Evolutionary conservation across 352 stramenopile genomes (phyloP), one percentile per base, ranked within the genome.

Genomic region (Globisporangium apiculatum): DNA sequence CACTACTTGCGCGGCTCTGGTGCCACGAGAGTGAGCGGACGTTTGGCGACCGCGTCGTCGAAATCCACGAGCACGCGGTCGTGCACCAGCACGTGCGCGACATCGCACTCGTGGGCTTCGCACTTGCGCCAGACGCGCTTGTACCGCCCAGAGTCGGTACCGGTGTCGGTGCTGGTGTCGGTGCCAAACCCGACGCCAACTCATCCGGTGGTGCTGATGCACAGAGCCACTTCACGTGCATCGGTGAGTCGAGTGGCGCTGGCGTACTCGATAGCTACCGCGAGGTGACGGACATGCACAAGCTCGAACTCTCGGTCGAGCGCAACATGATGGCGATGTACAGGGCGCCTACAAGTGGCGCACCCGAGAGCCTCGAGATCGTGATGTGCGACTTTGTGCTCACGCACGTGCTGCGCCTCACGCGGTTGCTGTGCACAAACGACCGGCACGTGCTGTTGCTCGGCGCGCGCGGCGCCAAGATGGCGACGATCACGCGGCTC

Each of bases 21-120:
- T 87, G 79, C 55, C 83, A 92, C 52, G 83, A 92, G 62, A 75
- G 65, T 9, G 62, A 72, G 4, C 74, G 83, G 1, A 59, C 81
- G 1, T 72, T 88, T 15, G 67, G 72, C 10, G 83, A 92, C 54
- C 66, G 73, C 7, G 60, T 89, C 17, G 59, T 65, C 14, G 72
- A 83, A 7, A 11, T 53, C 0, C 51, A 45, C 5, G 82, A 90
- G n/a, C 55, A 45, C 0, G 47, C 52, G 4, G 38, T 55, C 11
- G 85, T 90, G 54, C 75, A 82, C 51, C 64, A 73, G 24, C 52
- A 77, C 7, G 53, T 83, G 0, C 63, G 79, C 5, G 73, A 87
- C 17, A 69, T 77, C 40, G 79, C 71, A 1, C 51, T 79, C 8
- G 55, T 53, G 7, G 68, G 58, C 5, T 90, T 92, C 58, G 66